Evolutionary conservation across 164 flowering plant genomes (phyloP).

Genomic region (Stephania yunnanensis): DNA sequence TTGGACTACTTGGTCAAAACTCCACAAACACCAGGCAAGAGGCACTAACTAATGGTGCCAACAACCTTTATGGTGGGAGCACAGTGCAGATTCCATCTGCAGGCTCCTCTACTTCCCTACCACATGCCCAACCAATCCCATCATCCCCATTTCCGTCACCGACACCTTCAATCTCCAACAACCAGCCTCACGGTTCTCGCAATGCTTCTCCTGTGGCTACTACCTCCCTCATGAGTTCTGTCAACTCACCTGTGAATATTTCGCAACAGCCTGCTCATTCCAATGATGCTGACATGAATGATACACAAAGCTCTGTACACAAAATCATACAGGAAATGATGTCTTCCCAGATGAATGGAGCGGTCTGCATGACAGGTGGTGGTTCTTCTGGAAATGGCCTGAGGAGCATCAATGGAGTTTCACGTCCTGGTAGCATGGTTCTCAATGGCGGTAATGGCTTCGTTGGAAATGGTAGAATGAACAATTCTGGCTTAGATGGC

Average conservation of each 20-base stretch:
- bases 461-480: constrained; percentile 43
- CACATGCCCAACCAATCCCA: constrained; percentile 51
- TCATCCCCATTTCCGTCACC: constrained; percentile 69
- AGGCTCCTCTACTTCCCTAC: constrained; percentile 48
- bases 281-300: constrained; percentile 58
- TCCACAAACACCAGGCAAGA: constrained; percentile 79
- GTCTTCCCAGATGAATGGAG: constrained; percentile 56
- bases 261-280: constrained; percentile 51
- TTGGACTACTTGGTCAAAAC: constrained; percentile 76
- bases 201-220: constrained; percentile 36
- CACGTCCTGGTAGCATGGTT: constrained; percentile 26
- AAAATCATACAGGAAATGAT: constrained; percentile 80
- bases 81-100: constrained; percentile 71
- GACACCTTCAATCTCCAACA: constrained; percentile 66
- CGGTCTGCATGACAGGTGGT: constrained; percentile 44
- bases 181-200: constrained; percentile 46
- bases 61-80: constrained; percentile 57
- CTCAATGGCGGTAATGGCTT: constrained; percentile 38
- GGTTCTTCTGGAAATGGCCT: constrained; percentile 54
- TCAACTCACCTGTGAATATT: constrained; percentile 64
- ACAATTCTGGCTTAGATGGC: not conserved
- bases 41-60: constrained; percentile 42
- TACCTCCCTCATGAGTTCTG: constrained; percentile 36
- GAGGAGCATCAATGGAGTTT: constrained; percentile 56
- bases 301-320: constrained; percentile 86